These are phyloP conservation scores for Selaginella tamariscina DNA, from an alignment of 75 land plant species.

Conservation along the genomic window DNA sequence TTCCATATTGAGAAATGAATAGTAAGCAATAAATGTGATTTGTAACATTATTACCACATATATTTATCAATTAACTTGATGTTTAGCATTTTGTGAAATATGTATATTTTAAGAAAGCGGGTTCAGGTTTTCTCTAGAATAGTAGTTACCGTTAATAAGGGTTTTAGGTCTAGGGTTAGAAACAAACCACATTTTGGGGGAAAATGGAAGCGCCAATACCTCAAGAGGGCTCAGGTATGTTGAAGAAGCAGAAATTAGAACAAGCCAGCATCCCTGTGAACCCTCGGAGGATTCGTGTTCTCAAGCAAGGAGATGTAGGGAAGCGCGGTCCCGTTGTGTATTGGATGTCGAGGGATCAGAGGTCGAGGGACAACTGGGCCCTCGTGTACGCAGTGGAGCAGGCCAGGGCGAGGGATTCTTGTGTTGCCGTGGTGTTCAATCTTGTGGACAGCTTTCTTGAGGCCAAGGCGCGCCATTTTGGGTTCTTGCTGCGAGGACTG, in stretches of 20 bases:
- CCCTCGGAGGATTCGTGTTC: not conserved
- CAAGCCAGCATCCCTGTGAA: not conserved
- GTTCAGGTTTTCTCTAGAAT: no score
- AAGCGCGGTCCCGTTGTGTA: slow-evolving; percentile 39
- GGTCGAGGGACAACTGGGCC: slow-evolving; percentile 87
- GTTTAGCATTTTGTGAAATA: no score
- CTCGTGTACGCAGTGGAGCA: slow-evolving; percentile 67
- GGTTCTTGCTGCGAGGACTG: slow-evolving; percentile 80
- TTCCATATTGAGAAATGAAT: no score
- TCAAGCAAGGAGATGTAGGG: not conserved
- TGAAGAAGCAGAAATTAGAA: not conserved
- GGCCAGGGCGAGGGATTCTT: slow-evolving; percentile 37
- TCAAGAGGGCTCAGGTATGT: no score
- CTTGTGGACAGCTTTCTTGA: slow-evolving; percentile 60
- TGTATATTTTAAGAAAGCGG: no score
- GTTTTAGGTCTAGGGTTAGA: no score
- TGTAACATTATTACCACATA: no score
- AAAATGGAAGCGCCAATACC: no score
- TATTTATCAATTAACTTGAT: no score
- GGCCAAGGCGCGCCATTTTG: slow-evolving; percentile 77
- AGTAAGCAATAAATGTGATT: no score
- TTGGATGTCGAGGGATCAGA: slow-evolving; percentile 96
- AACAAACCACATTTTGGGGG: no score
- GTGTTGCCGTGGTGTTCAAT: slow-evolving; percentile 64
- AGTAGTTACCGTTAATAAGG: no score